These are phyloP conservation scores for Trichomonascaceae sp. DNA, from an alignment of 1,139 yeast species.

Conservation along the genomic window DNA sequence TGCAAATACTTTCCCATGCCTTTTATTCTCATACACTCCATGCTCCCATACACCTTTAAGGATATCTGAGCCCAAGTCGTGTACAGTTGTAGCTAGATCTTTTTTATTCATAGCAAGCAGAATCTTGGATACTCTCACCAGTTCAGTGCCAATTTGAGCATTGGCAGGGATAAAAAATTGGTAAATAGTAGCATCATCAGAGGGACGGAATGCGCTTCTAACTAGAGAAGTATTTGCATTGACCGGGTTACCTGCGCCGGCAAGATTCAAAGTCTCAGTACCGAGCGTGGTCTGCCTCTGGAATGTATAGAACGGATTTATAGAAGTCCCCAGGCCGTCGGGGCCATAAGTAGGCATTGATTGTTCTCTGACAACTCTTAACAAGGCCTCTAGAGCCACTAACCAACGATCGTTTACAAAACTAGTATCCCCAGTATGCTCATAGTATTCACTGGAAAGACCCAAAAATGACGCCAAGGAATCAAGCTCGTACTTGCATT, in stretches of 20 bases:
- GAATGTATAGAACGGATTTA: conserved; percentile 47
- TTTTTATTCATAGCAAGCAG: conserved; percentile 21
- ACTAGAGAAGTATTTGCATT: conserved; percentile 63
- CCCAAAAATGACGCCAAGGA: conserved; percentile 79
- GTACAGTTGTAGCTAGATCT: conserved; percentile 28
- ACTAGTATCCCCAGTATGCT: conserved; percentile 44
- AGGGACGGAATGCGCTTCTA: conserved; percentile 84
- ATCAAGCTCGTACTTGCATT: conserved; percentile 85
- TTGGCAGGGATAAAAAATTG: conserved; percentile 86
- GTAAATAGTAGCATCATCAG: conserved; percentile 78
- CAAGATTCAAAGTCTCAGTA: conserved; percentile 71
- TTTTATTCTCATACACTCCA: conserved; percentile 63
- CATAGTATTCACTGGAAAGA: conserved; percentile 62
- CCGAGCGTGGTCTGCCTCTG: conserved; percentile 70
- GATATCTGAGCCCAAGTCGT: conserved; percentile 40
- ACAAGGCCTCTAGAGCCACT: conserved; percentile 48
- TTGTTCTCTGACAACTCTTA: conserved; percentile 55
- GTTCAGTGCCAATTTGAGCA: conserved; percentile 66
- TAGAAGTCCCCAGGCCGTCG: conserved; percentile 41
- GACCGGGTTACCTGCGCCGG: conserved; percentile 82
- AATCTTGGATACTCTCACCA: conserved; percentile 34
- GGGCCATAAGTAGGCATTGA: conserved; percentile 56
- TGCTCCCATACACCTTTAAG: conserved; percentile 52
- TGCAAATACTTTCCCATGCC: conserved; percentile 72
- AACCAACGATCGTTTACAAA: conserved; percentile 56